Percentiles rank a stretch among this genome's conserved stretches.
Evolutionary conservation across 805 yeast genomes (phyloP).

Genomic region (Zygotorulaspora danielsina): DNA sequence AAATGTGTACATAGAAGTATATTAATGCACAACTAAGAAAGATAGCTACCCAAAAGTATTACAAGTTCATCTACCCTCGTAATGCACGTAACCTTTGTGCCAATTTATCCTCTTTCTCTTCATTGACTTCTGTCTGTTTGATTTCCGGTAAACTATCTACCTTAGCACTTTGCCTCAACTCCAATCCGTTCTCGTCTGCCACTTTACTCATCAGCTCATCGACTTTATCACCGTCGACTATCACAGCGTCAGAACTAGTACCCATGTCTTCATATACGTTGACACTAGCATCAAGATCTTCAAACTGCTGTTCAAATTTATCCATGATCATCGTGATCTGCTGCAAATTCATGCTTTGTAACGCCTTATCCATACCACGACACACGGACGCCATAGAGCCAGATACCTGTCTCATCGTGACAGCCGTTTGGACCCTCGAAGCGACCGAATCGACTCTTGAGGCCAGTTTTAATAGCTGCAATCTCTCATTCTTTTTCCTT

Average conservation of each 20-base stretch:
- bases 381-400: slow-evolving; percentile 92
- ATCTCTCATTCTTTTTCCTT: slow-evolving; percentile 80
- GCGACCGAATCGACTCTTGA: slow-evolving; percentile 95
- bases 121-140: slow-evolving; percentile 44
- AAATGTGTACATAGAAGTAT: slow-evolving; percentile 5
- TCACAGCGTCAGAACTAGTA: slow-evolving; percentile 76
- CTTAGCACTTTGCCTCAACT: slow-evolving; percentile 75
- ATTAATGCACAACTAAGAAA: slow-evolving; percentile 1
- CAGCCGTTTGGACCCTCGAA: slow-evolving; percentile 93
- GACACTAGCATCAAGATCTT: slow-evolving; percentile 90
- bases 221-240: slow-evolving; percentile 93
- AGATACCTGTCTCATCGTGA: slow-evolving; percentile 92
- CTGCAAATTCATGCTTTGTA: slow-evolving; percentile 93
- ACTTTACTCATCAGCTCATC: slow-evolving; percentile 85
- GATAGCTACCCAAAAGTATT: not conserved
- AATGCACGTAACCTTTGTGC: slow-evolving; percentile 88
- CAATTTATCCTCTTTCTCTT: slow-evolving; percentile 78
- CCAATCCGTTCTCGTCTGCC: slow-evolving; percentile 96
- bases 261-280: slow-evolving; percentile 91
- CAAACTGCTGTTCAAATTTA: slow-evolving; percentile 92
- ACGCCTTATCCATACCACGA: slow-evolving; percentile 92
- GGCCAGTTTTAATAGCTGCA: slow-evolving; percentile 74
- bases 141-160: slow-evolving; percentile 50
- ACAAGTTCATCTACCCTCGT: slow-evolving; percentile 40
- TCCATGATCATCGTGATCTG: slow-evolving; percentile 93